These are phyloP conservation scores for Tetrastigma voinierianum DNA, from an alignment of 164 flowering plant genomes.

Conservation along the genomic window DNA sequence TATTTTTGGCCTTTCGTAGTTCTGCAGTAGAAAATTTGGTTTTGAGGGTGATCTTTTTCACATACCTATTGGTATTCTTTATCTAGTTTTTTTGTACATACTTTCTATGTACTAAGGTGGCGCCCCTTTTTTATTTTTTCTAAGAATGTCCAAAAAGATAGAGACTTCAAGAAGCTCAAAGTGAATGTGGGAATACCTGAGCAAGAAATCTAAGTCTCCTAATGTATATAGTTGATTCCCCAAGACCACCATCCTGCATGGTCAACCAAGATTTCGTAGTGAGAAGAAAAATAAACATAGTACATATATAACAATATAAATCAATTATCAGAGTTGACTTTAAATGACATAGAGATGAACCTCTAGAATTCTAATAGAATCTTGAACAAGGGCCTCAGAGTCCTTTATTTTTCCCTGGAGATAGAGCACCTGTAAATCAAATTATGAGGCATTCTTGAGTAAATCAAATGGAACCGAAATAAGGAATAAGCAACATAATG, in stretches of 20 bases:
- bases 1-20: no score
- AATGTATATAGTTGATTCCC: slow-evolving; percentile 60
- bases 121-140: no score
- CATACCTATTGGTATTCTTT: no score
- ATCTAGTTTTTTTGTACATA: no score
- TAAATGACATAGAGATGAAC: slow-evolving; percentile 25
- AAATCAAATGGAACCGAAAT: neutral
- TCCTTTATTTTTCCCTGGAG: slow-evolving; percentile 76
- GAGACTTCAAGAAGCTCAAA: neutral
- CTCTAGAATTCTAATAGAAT: slow-evolving; percentile 85
- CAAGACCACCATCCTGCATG: slow-evolving; percentile 69
- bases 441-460: neutral
- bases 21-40: no score
- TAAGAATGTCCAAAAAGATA: neutral
- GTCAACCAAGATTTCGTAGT: slow-evolving; percentile 3
- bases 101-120: no score
- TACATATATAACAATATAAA: neutral
- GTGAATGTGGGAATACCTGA: slow-evolving; percentile 46
- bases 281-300: neutral
- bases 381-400: slow-evolving; percentile 61
- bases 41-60: no score
- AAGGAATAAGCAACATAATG: neutral
- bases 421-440: slow-evolving; percentile 54
- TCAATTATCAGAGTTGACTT: neutral
- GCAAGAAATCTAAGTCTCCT: slow-evolving; percentile 71